Evolutionary conservation across 129 eudicot genomes (phyloP).

Genomic region (Pulicaria dysenterica): DNA sequence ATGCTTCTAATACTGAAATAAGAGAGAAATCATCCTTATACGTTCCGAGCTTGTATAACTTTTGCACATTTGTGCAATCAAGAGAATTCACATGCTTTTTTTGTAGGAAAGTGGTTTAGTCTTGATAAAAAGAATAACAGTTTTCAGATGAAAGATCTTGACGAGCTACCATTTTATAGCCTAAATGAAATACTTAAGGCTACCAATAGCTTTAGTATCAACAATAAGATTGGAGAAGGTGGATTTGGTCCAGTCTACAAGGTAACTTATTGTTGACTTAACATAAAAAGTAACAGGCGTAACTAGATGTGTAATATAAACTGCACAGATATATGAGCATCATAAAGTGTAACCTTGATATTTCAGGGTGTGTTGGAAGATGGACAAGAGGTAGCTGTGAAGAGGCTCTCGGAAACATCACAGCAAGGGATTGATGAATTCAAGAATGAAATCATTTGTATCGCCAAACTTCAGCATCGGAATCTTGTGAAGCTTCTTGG

Average conservation of each 20-base stretch:
- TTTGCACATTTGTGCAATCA: neutral
- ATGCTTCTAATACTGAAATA: neutral
- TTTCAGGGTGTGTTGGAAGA: conserved; percentile 11
- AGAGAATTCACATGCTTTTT: neutral
- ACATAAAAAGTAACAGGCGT: neutral
- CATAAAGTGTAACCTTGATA: neutral
- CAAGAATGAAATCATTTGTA: conserved; percentile 18
- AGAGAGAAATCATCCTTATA: neutral
- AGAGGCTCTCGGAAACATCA: conserved; percentile 11
- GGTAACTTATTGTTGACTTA: neutral
- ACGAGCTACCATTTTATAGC: neutral
- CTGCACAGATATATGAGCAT: neutral
- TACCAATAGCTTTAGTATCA: neutral
- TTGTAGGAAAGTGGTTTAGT: conserved; percentile 17
- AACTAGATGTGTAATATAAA: neutral
- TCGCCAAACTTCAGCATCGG: conserved; percentile 28
- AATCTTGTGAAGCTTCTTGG: conserved; percentile 33
- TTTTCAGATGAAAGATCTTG: conserved; percentile 15
- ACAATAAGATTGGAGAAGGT: conserved; percentile 24
- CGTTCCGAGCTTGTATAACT: neutral
- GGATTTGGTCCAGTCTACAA: conserved; percentile 23
- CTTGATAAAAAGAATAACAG: neutral
- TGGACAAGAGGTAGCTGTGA: conserved; percentile 23
- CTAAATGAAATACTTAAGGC: neutral
- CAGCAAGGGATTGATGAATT: conserved; percentile 26